Evolutionary conservation across 2,329 filamentous ascomycete genomes (phyloP).

Genomic region (Colletotrichum sp.): DNA sequence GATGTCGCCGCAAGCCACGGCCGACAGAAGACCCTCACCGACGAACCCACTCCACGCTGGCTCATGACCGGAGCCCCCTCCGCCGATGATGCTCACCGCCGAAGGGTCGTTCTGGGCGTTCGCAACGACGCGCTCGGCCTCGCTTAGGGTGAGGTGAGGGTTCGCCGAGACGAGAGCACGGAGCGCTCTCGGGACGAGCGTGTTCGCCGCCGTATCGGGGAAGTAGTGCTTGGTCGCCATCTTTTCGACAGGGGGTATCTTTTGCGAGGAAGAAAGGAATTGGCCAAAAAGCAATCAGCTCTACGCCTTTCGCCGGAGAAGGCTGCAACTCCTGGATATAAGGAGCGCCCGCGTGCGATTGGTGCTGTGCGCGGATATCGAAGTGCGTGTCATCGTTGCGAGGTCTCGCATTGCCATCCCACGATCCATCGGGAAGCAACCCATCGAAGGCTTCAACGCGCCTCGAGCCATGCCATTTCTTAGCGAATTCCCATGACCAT

Average conservation of each 20-base stretch:
- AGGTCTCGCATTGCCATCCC: background rate
- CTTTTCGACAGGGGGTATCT: background rate
- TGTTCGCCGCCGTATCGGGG: constrained; percentile 23
- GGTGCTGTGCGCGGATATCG: background rate
- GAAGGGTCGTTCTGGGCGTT: constrained; percentile 30
- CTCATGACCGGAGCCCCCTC: constrained; percentile 76
- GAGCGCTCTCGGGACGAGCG: constrained; percentile 27
- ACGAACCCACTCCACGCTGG: constrained; percentile 75
- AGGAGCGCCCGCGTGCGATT: background rate
- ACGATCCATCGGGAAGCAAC: background rate
- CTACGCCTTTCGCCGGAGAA: no score
- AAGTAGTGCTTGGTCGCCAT: constrained; percentile 25
- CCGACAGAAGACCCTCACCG: constrained; percentile 69
- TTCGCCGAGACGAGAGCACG: constrained; percentile 25
- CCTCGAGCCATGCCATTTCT: background rate
- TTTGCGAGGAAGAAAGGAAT: background rate
- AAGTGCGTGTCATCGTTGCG: background rate
- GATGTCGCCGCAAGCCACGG: constrained; percentile 74
- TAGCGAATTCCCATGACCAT: background rate
- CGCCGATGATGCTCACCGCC: constrained; percentile 57
- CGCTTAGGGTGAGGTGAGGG: constrained; percentile 43
- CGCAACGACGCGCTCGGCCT: constrained; percentile 44
- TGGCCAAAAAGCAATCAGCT: background rate
- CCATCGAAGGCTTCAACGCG: background rate
- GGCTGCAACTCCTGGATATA: background rate